Conservation (phyloP, 176 grass and related monocot genomes). For the Carex parvula region DNA sequence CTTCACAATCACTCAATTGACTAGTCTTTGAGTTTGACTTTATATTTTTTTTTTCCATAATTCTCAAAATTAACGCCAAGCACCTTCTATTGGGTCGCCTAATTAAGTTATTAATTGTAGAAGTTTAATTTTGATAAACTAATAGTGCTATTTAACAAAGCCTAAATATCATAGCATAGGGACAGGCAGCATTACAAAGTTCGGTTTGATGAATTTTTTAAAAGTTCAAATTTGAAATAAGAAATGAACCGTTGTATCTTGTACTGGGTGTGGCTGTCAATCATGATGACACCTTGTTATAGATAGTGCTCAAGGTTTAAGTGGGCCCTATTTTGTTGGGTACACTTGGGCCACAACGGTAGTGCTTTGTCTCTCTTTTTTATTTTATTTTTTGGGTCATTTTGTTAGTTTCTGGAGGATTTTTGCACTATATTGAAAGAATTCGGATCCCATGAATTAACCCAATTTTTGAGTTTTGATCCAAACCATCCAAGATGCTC, state of each 20-base stretch:
- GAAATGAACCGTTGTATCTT: slow-evolving; percentile 8
- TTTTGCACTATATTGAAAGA: too few species aligned
- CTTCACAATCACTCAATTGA: background rate
- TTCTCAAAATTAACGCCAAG: background rate
- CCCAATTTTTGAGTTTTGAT: too few species aligned
- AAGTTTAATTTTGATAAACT: background rate
- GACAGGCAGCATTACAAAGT: background rate
- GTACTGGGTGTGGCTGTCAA: background rate
- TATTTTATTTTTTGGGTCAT: background rate
- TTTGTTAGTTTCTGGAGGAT: background rate
- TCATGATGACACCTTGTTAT: background rate
- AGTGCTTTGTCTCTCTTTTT: background rate
- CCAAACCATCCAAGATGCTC: too few species aligned
- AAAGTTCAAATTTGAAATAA: slow-evolving; percentile 17
- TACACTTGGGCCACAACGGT: background rate
- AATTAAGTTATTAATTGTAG: background rate
- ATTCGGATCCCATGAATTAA: too few species aligned
- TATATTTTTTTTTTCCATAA: background rate
- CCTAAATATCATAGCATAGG: background rate
- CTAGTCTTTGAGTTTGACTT: background rate
- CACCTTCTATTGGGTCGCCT: background rate
- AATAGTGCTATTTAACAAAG: background rate
- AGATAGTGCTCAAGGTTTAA: background rate
- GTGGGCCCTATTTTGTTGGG: slow-evolving; percentile 9
- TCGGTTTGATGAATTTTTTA: background rate